Percentiles rank a stretch among this genome's conserved stretches.
Conservation (phyloP, 2,329 filamentous ascomycete species). For the Xylaria sp. region DNA sequence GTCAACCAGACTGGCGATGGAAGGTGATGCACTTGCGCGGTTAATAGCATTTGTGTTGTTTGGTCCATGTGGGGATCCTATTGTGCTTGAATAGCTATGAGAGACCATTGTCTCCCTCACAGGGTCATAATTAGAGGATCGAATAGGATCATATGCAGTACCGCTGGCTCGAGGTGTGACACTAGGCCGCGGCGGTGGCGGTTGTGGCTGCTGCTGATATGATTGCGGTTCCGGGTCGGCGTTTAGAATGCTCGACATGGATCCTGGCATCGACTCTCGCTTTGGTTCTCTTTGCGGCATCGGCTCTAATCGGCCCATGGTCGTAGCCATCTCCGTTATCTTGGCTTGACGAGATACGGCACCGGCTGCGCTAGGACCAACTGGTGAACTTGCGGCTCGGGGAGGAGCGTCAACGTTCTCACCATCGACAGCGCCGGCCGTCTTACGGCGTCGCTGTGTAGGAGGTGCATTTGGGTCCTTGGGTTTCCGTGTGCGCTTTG, state of each 20-base stretch:
- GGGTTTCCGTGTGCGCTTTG: slow-evolving; percentile 61
- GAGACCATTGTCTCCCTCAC: slow-evolving; percentile 66
- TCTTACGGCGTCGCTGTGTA: slow-evolving; percentile 61
- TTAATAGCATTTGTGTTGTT: slow-evolving; percentile 51
- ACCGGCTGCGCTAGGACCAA: slow-evolving; percentile 29
- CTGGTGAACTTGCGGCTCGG: slow-evolving; percentile 35
- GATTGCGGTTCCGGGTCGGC: slow-evolving; percentile 53
- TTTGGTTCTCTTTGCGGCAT: slow-evolving; percentile 55
- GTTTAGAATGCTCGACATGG: slow-evolving; percentile 63
- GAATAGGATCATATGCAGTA: slow-evolving; percentile 88
- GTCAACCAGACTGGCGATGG: slow-evolving; percentile 89
- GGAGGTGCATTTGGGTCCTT: slow-evolving; percentile 64
- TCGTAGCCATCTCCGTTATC: slow-evolving; percentile 46
- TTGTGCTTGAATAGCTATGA: slow-evolving; percentile 54
- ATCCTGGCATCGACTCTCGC: slow-evolving; percentile 56
- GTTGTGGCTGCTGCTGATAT: slow-evolving; percentile 54
- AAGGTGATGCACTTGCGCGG: slow-evolving; percentile 86
- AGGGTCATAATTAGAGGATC: slow-evolving; percentile 73
- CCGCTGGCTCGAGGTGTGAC: slow-evolving; percentile 68
- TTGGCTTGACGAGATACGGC: slow-evolving; percentile 46
- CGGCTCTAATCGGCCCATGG: slow-evolving; percentile 40
- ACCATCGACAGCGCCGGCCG: slow-evolving; percentile 45
- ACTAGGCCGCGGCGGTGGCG: slow-evolving; percentile 47
- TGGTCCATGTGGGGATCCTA: slow-evolving; percentile 58
- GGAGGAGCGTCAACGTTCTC: slow-evolving; percentile 38